Evolutionary conservation across 1,284 basidiomycete species (phyloP).

Genomic region (Ceratobasidium sp.): DNA sequence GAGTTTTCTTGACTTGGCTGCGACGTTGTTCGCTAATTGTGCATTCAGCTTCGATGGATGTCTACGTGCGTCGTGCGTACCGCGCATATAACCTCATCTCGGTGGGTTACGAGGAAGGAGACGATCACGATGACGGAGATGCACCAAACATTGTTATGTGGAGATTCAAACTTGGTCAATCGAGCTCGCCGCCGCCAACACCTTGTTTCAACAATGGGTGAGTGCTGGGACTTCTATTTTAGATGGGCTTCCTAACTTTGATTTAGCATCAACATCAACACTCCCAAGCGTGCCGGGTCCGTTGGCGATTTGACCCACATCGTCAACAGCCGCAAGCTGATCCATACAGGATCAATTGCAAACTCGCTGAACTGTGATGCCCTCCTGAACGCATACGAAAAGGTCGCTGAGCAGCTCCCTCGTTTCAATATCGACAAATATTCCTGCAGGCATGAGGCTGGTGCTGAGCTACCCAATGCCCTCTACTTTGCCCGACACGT

Average conservation of each 20-base stretch:
- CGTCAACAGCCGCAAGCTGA: constrained; percentile 76
- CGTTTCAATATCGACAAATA: constrained; percentile 75
- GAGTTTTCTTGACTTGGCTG: constrained; percentile 45
- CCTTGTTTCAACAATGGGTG: constrained; percentile 63
- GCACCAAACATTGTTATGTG: constrained; percentile 83
- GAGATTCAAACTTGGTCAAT: constrained; percentile 91
- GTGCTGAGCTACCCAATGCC: constrained; percentile 84
- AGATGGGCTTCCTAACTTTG: constrained; percentile 17
- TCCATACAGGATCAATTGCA: constrained; percentile 87
- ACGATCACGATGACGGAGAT: constrained; percentile 78
- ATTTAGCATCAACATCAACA: constrained; percentile 47
- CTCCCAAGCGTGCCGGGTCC: constrained; percentile 70
- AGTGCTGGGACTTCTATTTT: constrained; percentile 49
- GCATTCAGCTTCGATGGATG: constrained; percentile 85
- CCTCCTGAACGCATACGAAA: constrained; percentile 76
- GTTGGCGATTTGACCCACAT: constrained; percentile 95
- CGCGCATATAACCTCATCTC: constrained; percentile 92
- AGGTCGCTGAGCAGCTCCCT: constrained; percentile 72
- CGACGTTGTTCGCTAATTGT: neutral
- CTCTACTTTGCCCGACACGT: constrained; percentile 90
- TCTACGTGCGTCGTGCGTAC: constrained; percentile 95
- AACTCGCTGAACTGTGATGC: constrained; percentile 82
- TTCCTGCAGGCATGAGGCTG: constrained; percentile 74
- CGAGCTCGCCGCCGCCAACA: constrained; percentile 83
- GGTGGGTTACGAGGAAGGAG: constrained; percentile 92